These are phyloP conservation scores for Spongospora subterranea DNA, from an alignment of 208 protist species.

Conservation along the genomic window DNA sequence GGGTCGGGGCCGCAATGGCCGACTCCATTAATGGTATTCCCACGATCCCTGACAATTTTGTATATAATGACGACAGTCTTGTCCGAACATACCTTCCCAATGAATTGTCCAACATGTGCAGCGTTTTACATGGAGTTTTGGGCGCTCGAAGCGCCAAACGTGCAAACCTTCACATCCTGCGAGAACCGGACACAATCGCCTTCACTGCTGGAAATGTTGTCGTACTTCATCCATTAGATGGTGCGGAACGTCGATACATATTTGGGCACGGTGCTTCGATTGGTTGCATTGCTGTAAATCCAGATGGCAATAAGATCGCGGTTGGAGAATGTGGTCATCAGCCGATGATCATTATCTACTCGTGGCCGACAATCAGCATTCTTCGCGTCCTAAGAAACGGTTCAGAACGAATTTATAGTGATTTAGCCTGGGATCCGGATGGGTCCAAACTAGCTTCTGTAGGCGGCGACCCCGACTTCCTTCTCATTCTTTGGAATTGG, in stretches of 20 bases:
- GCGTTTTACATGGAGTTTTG: not conserved
- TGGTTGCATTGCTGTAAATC: conserved; percentile 55
- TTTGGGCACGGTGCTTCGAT: conserved; percentile 51
- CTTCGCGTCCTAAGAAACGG: conserved; percentile 79
- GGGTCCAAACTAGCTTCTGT: conserved; percentile 91
- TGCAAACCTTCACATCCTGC: conserved; percentile 10
- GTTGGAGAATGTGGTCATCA: conserved; percentile 46
- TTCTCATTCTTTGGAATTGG: conserved; percentile 94
- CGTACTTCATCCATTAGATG: not conserved
- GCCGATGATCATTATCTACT: conserved; percentile 57
- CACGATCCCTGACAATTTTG: not conserved
- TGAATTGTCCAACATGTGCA: not conserved
- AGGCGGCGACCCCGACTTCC: conserved; percentile 89
- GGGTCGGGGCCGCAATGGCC: too few relatives aligned
- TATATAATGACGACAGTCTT: not conserved
- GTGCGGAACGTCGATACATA: conserved; percentile 21
- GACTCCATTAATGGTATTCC: too few relatives aligned
- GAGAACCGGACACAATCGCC: not conserved
- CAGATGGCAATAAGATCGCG: conserved; percentile 51
- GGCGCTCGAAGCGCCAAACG: not conserved
- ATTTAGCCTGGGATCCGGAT: conserved; percentile 82
- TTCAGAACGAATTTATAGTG: conserved; percentile 82
- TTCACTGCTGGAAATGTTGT: conserved; percentile 53
- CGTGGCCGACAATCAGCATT: conserved; percentile 63
- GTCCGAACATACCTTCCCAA: not conserved